Conservation (phyloP, 2,329 filamentous ascomycete species). For the Thielaviopsis musarum region DNA sequence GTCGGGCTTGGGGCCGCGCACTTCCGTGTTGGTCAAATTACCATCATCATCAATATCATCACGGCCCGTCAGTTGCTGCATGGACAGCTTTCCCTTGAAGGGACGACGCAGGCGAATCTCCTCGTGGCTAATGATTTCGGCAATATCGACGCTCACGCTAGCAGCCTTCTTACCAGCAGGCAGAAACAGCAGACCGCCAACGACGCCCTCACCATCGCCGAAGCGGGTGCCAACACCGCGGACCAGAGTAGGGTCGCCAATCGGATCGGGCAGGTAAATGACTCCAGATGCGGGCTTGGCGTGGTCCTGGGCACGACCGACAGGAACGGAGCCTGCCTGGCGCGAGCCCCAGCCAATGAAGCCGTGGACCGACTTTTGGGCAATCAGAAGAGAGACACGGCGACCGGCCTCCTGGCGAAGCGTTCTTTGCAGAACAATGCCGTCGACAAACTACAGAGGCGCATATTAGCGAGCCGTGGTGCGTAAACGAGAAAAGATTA, state of each 20-base stretch:
- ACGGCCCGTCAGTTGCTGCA: conserved; percentile 69
- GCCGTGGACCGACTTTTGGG: conserved; percentile 85
- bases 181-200: conserved; percentile 72
- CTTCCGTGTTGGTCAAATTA: conserved; percentile 37
- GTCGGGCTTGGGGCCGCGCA: conserved; percentile 37
- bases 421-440: conserved; percentile 80
- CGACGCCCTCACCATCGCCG: conserved; percentile 49
- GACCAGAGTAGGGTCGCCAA: conserved; percentile 67
- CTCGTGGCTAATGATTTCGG: conserved; percentile 61
- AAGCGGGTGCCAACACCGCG: conserved; percentile 72
- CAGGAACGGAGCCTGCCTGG: conserved; percentile 78
- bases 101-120: conserved; percentile 76
- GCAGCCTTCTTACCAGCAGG: conserved; percentile 64
- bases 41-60: conserved; percentile 54
- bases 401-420: conserved; percentile 74
- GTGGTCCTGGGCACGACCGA: conserved; percentile 77
- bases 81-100: conserved; percentile 59
- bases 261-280: conserved; percentile 77
- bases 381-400: conserved; percentile 81
- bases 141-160: conserved; percentile 68
- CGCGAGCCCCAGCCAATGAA: conserved; percentile 82
- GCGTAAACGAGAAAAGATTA: neutral
- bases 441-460: conserved; percentile 67
- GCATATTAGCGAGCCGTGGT: neutral
- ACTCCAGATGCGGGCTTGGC: conserved; percentile 64